Evolutionary conservation across 768 basidiomycete species (phyloP), one percentile per base, ranked within the genome.

Genomic region (Macrolepiota dolichaula): DNA sequence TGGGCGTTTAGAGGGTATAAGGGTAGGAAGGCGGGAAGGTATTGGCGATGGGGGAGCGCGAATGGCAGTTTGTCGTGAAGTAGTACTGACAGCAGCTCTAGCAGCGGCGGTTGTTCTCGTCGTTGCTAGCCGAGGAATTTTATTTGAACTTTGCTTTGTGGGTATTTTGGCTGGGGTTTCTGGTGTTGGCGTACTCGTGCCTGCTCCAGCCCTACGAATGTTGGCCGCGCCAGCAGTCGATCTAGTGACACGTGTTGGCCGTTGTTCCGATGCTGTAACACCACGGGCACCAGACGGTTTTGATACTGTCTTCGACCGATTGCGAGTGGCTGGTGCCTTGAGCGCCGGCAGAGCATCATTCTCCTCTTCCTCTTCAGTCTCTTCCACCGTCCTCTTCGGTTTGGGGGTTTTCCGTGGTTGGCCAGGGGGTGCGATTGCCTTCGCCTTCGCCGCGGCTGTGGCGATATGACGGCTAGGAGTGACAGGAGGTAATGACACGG

Each of bases 361-460:
- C 24, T 76, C 78, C 63, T 84, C 86, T 40, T 82, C 86, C 46
- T 91, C 88, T 53, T 86, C 84, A 51, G 61, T 52, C 3, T 88
- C 88, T 2, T 87, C 86, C 63, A 89, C 89, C 15, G 77, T 69
- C 59, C 90, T 85, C 74, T 94, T 93, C 50, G 85, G 79, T 57
- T 85, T 81, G 0, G 94, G 94, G 0, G 94, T 94, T 77, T 96
- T 97, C 65, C 88, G 86, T 32, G 90, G 92, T 70, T 92, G 93
- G 19, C 88, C 91, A 9, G 89, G 91, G 19, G 92, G 88, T 11
- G 84, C 82, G 22, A 91, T 90, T 17, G 81, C 84, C 35, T 81
- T 82, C 0, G 91, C 89, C 62, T 85, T 86, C 10, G 88, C 88
- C 11, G 87, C 75, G 10, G 89, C 90, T 7, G 82, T 77, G 6